These are phyloP conservation scores for Discostella stelligeroides DNA, from an alignment of 108 stramenopile genomes.

Conservation along the genomic window DNA sequence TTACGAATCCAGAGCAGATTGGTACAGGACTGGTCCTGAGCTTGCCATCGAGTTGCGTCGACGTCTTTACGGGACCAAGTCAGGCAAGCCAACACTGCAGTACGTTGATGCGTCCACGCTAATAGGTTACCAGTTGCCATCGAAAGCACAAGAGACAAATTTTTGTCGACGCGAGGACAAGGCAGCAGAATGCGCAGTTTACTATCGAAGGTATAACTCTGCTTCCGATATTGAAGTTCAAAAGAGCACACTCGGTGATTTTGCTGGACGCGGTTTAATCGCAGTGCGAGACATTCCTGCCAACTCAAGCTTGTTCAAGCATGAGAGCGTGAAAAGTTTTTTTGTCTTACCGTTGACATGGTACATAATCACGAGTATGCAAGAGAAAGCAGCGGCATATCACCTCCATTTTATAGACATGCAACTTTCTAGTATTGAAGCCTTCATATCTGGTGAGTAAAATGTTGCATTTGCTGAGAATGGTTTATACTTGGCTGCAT, in stretches of 20 bases:
- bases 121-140: conserved; percentile 30
- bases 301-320: conserved; percentile 22
- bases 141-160: conserved; percentile 24
- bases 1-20: conserved; percentile 22
- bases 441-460: conserved; percentile 6
- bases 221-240: conserved; percentile 30
- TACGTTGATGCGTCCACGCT: conserved; percentile 36
- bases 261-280: conserved; percentile 50
- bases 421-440: neutral
- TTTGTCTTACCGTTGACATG: conserved; percentile 28
- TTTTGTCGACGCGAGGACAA: conserved; percentile 18
- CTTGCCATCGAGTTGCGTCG: conserved; percentile 25
- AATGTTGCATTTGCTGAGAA: neutral
- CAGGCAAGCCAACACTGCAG: conserved; percentile 21
- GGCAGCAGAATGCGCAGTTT: neutral
- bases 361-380: conserved; percentile 2
- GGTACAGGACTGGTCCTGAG: conserved; percentile 31
- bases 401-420: neutral
- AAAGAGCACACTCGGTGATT: conserved; percentile 30
- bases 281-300: conserved; percentile 26
- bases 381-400: conserved; percentile 2
- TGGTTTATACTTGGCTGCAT: neutral
- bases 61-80: conserved; percentile 27
- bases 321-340: conserved; percentile 31
- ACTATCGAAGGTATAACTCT: conserved; percentile 26